Base-by-base conservation (phyloP, 148 eudicot genomes). In the Salicornia ramosissima region DNA sequence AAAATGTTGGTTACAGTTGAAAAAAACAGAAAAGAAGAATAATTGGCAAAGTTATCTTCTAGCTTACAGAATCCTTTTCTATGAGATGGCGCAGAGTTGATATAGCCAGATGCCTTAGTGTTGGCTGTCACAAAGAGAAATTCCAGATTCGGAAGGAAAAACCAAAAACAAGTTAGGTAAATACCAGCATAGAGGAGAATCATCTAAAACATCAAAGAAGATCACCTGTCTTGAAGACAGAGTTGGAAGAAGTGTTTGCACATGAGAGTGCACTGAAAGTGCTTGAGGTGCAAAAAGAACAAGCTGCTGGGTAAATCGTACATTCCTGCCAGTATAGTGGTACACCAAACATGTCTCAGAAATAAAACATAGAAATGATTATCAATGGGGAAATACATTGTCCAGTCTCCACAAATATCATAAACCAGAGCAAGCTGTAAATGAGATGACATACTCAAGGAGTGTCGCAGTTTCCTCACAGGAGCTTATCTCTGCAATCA, bases 251-350 rank as follows among this genome's bases (percentile, higher is more conserved):
- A 94, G 90, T 81, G 87, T 94, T 77, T 85, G 87, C 75, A 94
- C 90, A 75, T 94, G 97, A 46, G 81, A 86, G 85, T 90, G 98
- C 69, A 90, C 97, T 49, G 90, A 80, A 80, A 88, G 89, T 76
- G 98, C 98, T 78, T 87, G 97, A 9, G 98, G 96, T 25, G 98
- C 98, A 84, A 90, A 94, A 70, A 94, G 87, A 70, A 87, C 97
- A 76, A 94, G 98, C 77, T 94, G 98, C 67, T 94, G 98, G 6
- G 97, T 90, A 75, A 94, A 94, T 62, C 97, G 88, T 57, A 87
- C 92, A 75, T 86, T 90, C 88, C 98, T 93, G 84, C 71, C 55
- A 75, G 70, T 70, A 45, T 66, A 58, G 69, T 34, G 77, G 65
- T 18, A 52, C 31, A 39, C 51, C 31, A 65, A 50, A 64, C 69